These are phyloP conservation scores for Fusarium agapanthi DNA, from an alignment of 2,329 filamentous ascomycete species.

Conservation along the genomic window DNA sequence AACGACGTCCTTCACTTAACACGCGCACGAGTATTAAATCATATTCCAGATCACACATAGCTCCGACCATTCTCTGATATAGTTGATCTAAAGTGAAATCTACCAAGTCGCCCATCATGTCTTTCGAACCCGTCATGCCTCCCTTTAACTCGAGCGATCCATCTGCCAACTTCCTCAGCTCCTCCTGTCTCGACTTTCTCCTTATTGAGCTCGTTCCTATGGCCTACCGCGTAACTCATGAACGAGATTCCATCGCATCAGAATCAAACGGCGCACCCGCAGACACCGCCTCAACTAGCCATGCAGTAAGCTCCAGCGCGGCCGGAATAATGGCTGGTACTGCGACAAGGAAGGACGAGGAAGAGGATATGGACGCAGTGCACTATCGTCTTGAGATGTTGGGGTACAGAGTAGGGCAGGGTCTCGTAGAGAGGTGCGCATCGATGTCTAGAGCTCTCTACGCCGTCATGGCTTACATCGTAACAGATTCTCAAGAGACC, in stretches of 20 bases:
- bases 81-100: not conserved
- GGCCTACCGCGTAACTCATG: slow-evolving; percentile 83
- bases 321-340: slow-evolving; percentile 37
- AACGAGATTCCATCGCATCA: slow-evolving; percentile 66
- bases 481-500: slow-evolving; percentile 80
- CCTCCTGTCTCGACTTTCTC: slow-evolving; percentile 90
- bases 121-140: slow-evolving; percentile 75
- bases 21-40: not conserved
- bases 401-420: slow-evolving; percentile 92
- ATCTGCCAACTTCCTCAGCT: slow-evolving; percentile 77
- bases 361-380: slow-evolving; percentile 84
- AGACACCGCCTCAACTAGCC: slow-evolving; percentile 32
- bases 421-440: slow-evolving; percentile 82
- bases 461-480: slow-evolving; percentile 45
- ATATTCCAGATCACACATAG: not conserved
- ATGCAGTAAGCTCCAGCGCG: slow-evolving; percentile 40
- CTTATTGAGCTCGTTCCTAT: slow-evolving; percentile 97
- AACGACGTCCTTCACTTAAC: not conserved
- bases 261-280: slow-evolving; percentile 33
- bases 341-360: slow-evolving; percentile 65
- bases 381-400: slow-evolving; percentile 84
- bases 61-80: not conserved
- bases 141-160: slow-evolving; percentile 79
- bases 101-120: slow-evolving; percentile 60
- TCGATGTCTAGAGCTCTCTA: not conserved